Conservation (phyloP, 2,329 filamentous ascomycete species). For the Aspergillus aculeatus region DNA sequence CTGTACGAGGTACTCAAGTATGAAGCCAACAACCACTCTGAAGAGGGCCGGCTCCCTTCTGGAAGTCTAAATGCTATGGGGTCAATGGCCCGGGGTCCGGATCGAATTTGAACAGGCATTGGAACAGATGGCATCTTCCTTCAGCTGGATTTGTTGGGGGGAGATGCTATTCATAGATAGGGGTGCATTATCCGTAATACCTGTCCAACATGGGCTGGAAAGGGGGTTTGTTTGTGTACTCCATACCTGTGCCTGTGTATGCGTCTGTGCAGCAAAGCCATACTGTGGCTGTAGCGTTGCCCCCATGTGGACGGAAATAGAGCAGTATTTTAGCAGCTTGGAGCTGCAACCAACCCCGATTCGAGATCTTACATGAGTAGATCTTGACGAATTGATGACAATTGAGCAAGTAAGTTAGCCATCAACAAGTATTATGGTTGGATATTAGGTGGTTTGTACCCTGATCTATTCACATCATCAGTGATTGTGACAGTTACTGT, state of each 20-base stretch:
- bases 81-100: not conserved
- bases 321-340: not conserved
- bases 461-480: not conserved
- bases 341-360: slow-evolving; percentile 3
- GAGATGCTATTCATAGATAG: not conserved
- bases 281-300: slow-evolving; percentile 6
- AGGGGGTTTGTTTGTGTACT: not conserved
- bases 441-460: too few relatives aligned
- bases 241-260: not conserved
- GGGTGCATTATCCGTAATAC: not conserved
- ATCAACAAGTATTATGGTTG: too few relatives aligned
- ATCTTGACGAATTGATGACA: not conserved
- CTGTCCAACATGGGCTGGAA: not conserved
- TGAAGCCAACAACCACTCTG: not conserved
- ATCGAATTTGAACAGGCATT: not conserved
- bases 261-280: slow-evolving; percentile 2
- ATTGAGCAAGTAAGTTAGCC: not conserved
- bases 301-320: slow-evolving; percentile 8
- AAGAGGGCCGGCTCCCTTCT: not conserved
- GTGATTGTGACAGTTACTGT: not conserved
- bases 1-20: not conserved
- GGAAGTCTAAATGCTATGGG: not conserved
- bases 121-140: not conserved
- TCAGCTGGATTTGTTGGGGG: not conserved
- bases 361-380: not conserved